Conservation (phyloP, 1,284 basidiomycete genomes). For the Fomitopsis pinicola region DNA sequence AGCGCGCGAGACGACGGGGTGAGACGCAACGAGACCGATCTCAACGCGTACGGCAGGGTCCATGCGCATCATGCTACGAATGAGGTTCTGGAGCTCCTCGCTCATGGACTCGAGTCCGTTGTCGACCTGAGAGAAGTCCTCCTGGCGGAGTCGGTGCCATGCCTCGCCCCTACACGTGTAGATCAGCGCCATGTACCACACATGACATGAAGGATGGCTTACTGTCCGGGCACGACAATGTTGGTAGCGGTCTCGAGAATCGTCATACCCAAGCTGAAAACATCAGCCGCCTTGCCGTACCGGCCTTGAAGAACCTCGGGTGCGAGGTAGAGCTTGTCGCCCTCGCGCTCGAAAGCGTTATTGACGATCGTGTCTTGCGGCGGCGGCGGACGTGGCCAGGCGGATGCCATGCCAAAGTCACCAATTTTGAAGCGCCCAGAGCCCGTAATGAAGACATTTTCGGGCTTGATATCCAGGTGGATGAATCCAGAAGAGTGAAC, state of each 20-base stretch:
- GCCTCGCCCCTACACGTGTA: conserved; percentile 64
- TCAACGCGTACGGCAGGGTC: conserved; percentile 61
- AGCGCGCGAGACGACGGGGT: conserved; percentile 71
- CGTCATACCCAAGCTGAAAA: conserved; percentile 96
- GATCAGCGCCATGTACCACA: background rate
- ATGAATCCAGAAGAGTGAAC: conserved; percentile 89
- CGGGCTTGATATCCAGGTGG: conserved; percentile 97
- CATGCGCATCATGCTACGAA: conserved; percentile 76
- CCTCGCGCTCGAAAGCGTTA: conserved; percentile 86
- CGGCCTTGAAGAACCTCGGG: conserved; percentile 91
- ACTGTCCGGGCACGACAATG: conserved; percentile 96
- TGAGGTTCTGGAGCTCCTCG: conserved; percentile 65
- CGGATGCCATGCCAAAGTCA: conserved; percentile 96
- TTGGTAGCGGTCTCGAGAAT: conserved; percentile 95
- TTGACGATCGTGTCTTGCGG: conserved; percentile 29
- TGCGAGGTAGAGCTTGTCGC: conserved; percentile 98
- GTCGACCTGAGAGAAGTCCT: conserved; percentile 91
- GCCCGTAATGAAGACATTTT: conserved; percentile 91
- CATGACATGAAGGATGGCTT: conserved; percentile 31
- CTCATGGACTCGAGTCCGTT: conserved; percentile 47
- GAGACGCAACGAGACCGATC: conserved; percentile 55
- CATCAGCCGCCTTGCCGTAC: conserved; percentile 92
- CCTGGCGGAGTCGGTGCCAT: conserved; percentile 91
- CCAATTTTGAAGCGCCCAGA: conserved; percentile 95
- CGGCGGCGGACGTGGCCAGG: conserved; percentile 65